A percentile compares a stretch with the other conserved stretches of the same genome.
phyloP scores from a whole-genome alignment of 2,329 filamentous ascomycete species.

The Neofusicoccum cordaticola region DNA sequence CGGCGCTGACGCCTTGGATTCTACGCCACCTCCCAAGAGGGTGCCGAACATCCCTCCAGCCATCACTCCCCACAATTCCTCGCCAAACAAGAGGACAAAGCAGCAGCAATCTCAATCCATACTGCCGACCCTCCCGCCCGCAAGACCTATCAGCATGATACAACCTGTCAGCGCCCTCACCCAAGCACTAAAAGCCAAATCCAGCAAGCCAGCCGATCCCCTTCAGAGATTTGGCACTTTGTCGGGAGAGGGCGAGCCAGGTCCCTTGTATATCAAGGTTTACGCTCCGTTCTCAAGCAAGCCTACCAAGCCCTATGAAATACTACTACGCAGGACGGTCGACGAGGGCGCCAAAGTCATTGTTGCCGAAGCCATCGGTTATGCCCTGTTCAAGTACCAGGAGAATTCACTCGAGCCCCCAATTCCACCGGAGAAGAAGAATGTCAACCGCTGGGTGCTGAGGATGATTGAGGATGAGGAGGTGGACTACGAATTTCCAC shows the following conservation, averaged over 20 bases:
- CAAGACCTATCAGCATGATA: conserved; percentile 67
- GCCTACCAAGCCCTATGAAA: conserved; percentile 64
- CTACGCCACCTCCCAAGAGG: conserved; percentile 47
- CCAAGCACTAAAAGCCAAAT: conserved; percentile 69
- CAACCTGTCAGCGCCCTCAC: conserved; percentile 70
- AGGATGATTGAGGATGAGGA: conserved; percentile 83
- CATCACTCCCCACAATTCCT: conserved; percentile 46
- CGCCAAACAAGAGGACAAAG: conserved; percentile 60
- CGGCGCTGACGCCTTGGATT: conserved; percentile 58
- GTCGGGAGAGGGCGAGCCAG: conserved; percentile 74
- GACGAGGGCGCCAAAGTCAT: conserved; percentile 69
- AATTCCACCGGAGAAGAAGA: conserved; percentile 63
- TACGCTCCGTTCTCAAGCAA: conserved; percentile 70
- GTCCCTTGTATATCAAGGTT: conserved; percentile 72
- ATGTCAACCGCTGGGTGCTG: conserved; percentile 79
- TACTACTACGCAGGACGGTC: conserved; percentile 67
- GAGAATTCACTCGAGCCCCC: conserved; percentile 71
- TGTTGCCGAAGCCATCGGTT: conserved; percentile 77
- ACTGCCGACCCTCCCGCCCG: conserved; percentile 67
- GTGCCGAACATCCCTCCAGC: conserved; percentile 41
- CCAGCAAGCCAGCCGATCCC: conserved; percentile 66
- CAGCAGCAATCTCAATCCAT: conserved; percentile 45
- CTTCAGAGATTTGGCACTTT: conserved; percentile 74
- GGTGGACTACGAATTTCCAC: conserved; percentile 80
- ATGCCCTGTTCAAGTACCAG: conserved; percentile 73